These are phyloP conservation scores for Penicillium sp. DNA, from an alignment of 2,329 filamentous ascomycete species.

Conservation along the genomic window DNA sequence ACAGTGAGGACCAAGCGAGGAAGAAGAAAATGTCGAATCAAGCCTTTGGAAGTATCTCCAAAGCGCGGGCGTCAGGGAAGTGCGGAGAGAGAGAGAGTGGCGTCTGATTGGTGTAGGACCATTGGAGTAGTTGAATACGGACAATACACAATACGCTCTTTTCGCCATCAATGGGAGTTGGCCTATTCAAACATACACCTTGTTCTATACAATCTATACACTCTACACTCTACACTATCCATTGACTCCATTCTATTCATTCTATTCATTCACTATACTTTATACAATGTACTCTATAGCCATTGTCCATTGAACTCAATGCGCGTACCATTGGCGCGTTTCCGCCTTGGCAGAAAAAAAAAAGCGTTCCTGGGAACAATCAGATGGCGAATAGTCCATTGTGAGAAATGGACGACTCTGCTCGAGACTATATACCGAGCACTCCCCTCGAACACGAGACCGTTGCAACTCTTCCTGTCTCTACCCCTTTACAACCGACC, in stretches of 20 bases:
- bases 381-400: slow-evolving; percentile 5
- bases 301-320: no score
- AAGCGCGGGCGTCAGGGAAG: no score
- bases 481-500: slow-evolving; percentile 55
- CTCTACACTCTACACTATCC: background rate
- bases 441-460: slow-evolving; percentile 48
- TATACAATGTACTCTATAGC: no score
- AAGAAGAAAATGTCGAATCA: background rate
- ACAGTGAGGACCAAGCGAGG: background rate
- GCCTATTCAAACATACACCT: no score
- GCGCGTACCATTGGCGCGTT: slow-evolving; percentile 22
- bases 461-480: slow-evolving; percentile 50
- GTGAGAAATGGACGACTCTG: slow-evolving; percentile 40
- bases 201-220: background rate
- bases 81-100: no score
- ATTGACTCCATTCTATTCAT: no score
- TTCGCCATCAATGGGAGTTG: no score
- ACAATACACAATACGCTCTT: no score
- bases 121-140: no score
- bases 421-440: slow-evolving; percentile 41
- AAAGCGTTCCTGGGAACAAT: slow-evolving; percentile 22
- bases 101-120: no score
- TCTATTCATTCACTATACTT: no score
- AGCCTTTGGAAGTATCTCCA: no score
- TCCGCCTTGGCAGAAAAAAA: slow-evolving; percentile 30